A percentile compares a stretch with the other conserved stretches of the same genome.
These are phyloP conservation scores for Claviceps quebecensis DNA, from an alignment of 2,329 filamentous ascomycete genomes.

Conservation along the genomic window DNA sequence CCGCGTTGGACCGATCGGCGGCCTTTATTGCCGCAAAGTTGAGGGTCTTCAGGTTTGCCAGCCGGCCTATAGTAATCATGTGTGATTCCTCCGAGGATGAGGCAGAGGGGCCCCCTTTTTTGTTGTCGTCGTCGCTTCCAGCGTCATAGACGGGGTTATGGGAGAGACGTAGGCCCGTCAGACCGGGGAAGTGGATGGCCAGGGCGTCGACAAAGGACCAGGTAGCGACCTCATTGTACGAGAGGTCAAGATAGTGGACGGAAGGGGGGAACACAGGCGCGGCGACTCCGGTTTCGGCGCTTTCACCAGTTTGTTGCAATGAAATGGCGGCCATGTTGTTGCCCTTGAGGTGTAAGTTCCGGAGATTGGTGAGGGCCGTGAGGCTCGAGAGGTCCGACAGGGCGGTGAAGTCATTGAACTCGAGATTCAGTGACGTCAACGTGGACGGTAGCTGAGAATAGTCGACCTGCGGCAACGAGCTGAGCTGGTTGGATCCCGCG, in stretches of 20 bases:
- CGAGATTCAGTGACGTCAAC: conserved; percentile 51
- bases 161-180: conserved; percentile 63
- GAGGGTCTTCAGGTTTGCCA: conserved; percentile 51
- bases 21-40: conserved; percentile 60
- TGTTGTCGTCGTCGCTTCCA: conserved; percentile 27
- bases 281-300: conserved; percentile 20
- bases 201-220: conserved; percentile 68
- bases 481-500: conserved; percentile 44
- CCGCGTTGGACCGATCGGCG: conserved; percentile 71
- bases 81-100: conserved; percentile 63
- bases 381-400: conserved; percentile 45
- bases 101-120: conserved; percentile 5
- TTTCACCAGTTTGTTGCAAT: conserved; percentile 7
- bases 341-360: conserved; percentile 57
- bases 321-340: conserved; percentile 48
- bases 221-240: conserved; percentile 51
- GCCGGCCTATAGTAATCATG: conserved; percentile 72
- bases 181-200: conserved; percentile 51
- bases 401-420: conserved; percentile 54
- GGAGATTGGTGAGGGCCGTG: conserved; percentile 33
- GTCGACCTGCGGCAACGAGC: conserved; percentile 30
- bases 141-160: conserved; percentile 73
- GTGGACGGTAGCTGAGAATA: conserved; percentile 29
- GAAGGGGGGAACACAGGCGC: conserved; percentile 36
- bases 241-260: conserved; percentile 56